Percentiles rank a stretch among this genome's conserved stretches.
phyloP scores from a whole-genome alignment of 768 basidiomycete species.

The Tulasnella sp. region DNA sequence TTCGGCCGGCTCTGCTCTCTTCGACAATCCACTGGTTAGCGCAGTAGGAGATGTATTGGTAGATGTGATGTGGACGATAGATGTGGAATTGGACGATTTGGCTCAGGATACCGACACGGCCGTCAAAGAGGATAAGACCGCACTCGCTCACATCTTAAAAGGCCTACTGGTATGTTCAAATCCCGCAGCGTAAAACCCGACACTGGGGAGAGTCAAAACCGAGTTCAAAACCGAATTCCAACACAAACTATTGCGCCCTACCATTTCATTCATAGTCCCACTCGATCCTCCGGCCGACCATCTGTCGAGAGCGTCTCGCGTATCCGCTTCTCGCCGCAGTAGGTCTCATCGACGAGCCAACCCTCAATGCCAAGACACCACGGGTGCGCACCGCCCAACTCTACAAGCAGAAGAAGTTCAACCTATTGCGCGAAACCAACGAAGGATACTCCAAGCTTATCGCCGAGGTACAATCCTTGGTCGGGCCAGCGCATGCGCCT shows the following conservation, averaged over 20 bases:
- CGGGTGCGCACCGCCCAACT: conserved; percentile 53
- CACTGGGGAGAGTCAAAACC: too few relatives aligned
- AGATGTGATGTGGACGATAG: conserved; percentile 74
- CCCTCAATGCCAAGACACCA: conserved; percentile 70
- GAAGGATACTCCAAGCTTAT: conserved; percentile 94
- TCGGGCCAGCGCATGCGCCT: conserved; percentile 65
- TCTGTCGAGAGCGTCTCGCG: conserved; percentile 70
- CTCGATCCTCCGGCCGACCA: conserved; percentile 45
- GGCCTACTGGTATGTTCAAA: conserved; percentile 45
- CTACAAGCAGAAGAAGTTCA: conserved; percentile 98
- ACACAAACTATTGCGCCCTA: not conserved
- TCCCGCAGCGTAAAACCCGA: not conserved
- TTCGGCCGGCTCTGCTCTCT: not conserved
- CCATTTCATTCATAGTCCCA: conserved; percentile 33
- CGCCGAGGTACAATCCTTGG: conserved; percentile 65
- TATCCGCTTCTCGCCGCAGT: conserved; percentile 48
- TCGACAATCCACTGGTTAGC: not conserved
- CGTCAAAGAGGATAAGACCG: conserved; percentile 49
- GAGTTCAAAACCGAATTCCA: not conserved
- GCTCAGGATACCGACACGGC: conserved; percentile 38
- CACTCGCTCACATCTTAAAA: conserved; percentile 47
- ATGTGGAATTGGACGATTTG: conserved; percentile 65
- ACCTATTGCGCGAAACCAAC: conserved; percentile 90
- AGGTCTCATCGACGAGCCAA: conserved; percentile 57
- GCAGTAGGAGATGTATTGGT: conserved; percentile 59